Evolutionary conservation across 441 rosid species (phyloP), one percentile per base, ranked within the genome.

Genomic region (Metrosideros polymorpha): DNA sequence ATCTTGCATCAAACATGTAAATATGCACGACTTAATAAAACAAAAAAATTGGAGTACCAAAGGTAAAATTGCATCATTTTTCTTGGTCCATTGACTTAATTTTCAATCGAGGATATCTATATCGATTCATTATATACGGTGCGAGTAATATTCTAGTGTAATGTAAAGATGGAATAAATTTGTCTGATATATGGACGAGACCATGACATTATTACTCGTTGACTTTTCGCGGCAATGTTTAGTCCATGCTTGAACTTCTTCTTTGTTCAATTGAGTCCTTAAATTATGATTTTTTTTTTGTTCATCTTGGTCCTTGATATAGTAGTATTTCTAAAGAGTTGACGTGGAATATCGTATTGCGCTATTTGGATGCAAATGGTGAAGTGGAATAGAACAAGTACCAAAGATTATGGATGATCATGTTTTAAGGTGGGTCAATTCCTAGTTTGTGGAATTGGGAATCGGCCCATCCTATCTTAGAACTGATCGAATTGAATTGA

Each of bases 1-100:
- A 0, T 29, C 9, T 59, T 59, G 22, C 22, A 4, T 59, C 9
- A 0, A 27, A 19, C 1, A 29, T 29, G 0, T 18, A 29, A 15
- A 32, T 29, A 29, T 29, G 7, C 39, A 0, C 0, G 35, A 15
- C 0, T 5, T 59, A 59, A 29, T 1, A 3, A 29, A 59, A 59
- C 39, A 7, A 59, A 14, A 12, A 59, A 29, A 29, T 59, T 14
- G 18, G 15, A 29, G 42, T 17, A 8, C 6, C 24, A 0, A 61
- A 0, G 3, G 6, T 63, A 30, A 12, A 32, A 9, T 63, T 27
- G 9, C 43, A 63, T 63, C 13, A 18, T 39, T 32, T 9, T 32
- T 63, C 45, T 63, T 0, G 13, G 12, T 63, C 43, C 9, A 0
- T 19, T 1, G 76, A 18, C 45, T 32, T 2, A 63, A 18, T 35